phyloP scores from a whole-genome alignment of 2,329 filamentous ascomycete genomes.

The Colletotrichum sansevieriae region DNA sequence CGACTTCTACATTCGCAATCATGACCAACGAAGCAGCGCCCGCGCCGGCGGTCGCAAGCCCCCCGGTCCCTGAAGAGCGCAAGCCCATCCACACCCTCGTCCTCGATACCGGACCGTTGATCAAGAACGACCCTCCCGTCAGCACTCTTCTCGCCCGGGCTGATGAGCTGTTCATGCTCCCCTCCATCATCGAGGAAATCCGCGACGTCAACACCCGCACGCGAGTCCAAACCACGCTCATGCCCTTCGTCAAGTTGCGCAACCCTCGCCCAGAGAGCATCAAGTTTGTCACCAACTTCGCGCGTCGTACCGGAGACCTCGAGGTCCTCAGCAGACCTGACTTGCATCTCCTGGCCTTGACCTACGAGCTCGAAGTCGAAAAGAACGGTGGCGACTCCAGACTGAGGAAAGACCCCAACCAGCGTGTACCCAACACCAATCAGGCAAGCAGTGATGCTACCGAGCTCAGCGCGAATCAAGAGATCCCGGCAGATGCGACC shows the following conservation, averaged over 20 bases:
- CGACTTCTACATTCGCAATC: neutral
- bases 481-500: constrained; percentile 42
- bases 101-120: constrained; percentile 91
- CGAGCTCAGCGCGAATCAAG: constrained; percentile 11
- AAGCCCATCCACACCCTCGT: constrained; percentile 88
- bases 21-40: constrained; percentile 34
- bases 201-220: constrained; percentile 84
- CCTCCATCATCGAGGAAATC: constrained; percentile 89
- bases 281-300: constrained; percentile 85
- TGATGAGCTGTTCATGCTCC: constrained; percentile 84
- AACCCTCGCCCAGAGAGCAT: constrained; percentile 82
- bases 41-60: constrained; percentile 29
- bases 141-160: constrained; percentile 85
- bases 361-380: constrained; percentile 96
- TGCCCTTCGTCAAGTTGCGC: constrained; percentile 86
- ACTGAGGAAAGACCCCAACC: constrained; percentile 80
- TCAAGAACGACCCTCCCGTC: constrained; percentile 90
- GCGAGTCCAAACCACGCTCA: constrained; percentile 85
- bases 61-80: constrained; percentile 28
- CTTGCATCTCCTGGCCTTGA: constrained; percentile 88
- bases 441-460: constrained; percentile 60
- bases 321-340: constrained; percentile 90
- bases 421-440: constrained; percentile 81
- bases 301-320: constrained; percentile 89
- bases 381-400: constrained; percentile 91